phyloP scores from a whole-genome alignment of 306 rosid species.

The Hippophae tibetana region DNA sequence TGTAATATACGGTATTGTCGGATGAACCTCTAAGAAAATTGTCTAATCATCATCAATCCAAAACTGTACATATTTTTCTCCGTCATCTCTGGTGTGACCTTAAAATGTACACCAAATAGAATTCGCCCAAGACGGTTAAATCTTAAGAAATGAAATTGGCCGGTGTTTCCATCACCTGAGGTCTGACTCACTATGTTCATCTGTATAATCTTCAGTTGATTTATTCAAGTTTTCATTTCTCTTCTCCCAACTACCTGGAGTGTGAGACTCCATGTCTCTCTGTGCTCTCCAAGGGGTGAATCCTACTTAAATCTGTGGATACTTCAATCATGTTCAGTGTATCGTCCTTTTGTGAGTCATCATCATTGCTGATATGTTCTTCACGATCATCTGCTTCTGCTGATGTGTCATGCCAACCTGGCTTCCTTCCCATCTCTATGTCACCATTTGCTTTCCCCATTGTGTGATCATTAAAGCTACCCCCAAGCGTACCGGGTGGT shows the following conservation, averaged over 20 bases:
- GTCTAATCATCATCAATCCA: too few species aligned
- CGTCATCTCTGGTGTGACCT: too few species aligned
- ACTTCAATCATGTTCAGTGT: conserved; percentile 18
- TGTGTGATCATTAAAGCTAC: conserved; percentile 26
- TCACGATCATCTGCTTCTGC: conserved; percentile 23
- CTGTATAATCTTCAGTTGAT: conserved; percentile 26
- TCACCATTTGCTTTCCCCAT: conserved; percentile 31
- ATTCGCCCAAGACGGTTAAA: conserved; percentile 10
- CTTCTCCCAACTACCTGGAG: conserved; percentile 28
- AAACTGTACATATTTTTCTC: too few species aligned
- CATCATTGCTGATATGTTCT: conserved; percentile 24
- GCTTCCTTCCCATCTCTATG: conserved; percentile 37
- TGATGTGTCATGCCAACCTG: conserved; percentile 27
- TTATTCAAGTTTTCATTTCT: conserved; percentile 32
- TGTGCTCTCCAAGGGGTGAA: conserved; percentile 23
- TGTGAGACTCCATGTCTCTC: conserved; percentile 25
- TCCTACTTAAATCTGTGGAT: conserved; percentile 33
- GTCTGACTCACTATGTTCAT: conserved; percentile 1
- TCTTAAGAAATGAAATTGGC: conserved; percentile 5
- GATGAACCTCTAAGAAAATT: too few species aligned
- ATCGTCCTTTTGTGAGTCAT: conserved; percentile 27
- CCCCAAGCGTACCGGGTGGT: conserved; percentile 18
- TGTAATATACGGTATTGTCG: too few species aligned
- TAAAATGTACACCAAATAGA: background rate
- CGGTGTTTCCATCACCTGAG: conserved; percentile 9